Base-by-base conservation (phyloP, 2,329 filamentous ascomycete species). In the Neoascochyta sp. region DNA sequence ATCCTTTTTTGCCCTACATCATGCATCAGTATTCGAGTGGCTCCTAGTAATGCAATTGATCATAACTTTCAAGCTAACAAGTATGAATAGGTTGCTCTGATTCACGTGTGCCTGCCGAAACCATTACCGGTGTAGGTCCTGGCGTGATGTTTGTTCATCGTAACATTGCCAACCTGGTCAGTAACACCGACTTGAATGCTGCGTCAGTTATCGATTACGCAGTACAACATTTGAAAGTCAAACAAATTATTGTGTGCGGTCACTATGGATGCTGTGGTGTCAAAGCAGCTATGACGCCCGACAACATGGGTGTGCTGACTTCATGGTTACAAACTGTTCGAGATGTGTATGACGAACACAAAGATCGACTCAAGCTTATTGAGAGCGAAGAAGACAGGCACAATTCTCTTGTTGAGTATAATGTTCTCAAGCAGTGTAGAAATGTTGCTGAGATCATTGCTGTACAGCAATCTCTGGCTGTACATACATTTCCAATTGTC, bases 251-350 rank as follows among this genome's bases (percentile, higher is more conserved):
- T 32, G 71, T 86, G 7, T 83, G 80, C 63, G 81, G 81, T 1
- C 81, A 86, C 67, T 76, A 79, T 26, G 65, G 65, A 32, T 86
- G 81, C 59, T 80, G 80, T 19, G 81, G 80, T n/a, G 78, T 80
- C 25, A 71, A 70, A 9, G 80, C 78, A 0, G 74, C 79, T 3
- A 61, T 63, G 56, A 83, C 79, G 0, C 75, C 80, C 48, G 75
- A 80, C 59, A 80, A 86, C 54, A 65, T 86, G 33, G 81, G 81
- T 28, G 61, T 86, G 17, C 67, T 86, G 35, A 85, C 86, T 67
- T 81, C 81, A 1, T 86, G 81, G 81, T 71, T 86, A 43, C 71
- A 80, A 29, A 83, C 84, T 65, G 84, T 86, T 53, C 76, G 81
- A 36, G 81, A 86, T 59, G 80, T 86, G 36, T 85, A 86, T 64